Evolutionary conservation across 2,329 filamentous ascomycete genomes (phyloP).

Genomic region (Hypoxylon sp.): DNA sequence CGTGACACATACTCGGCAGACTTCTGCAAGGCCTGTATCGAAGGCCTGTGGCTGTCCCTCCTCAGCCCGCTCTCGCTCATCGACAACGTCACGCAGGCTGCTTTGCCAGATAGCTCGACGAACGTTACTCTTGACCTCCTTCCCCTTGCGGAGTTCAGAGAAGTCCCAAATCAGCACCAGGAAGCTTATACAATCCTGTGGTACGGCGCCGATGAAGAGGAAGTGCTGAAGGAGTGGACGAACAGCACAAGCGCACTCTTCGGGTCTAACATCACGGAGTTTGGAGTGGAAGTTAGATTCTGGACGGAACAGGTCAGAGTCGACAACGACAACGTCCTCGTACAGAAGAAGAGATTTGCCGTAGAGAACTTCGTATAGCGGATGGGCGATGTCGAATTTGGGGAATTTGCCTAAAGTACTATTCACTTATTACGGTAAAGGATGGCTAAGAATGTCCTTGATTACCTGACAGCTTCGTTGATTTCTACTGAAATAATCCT

Average conservation of each 20-base stretch:
- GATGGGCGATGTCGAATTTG: neutral
- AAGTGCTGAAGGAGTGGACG: slow-evolving; percentile 48
- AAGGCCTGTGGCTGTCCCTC: slow-evolving; percentile 53
- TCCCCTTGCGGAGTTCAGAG: slow-evolving; percentile 50
- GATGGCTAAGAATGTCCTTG: neutral
- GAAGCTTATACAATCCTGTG: slow-evolving; percentile 52
- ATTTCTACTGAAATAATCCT: neutral
- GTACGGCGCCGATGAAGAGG: slow-evolving; percentile 47
- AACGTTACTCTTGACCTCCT: slow-evolving; percentile 49
- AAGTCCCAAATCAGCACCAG: slow-evolving; percentile 44
- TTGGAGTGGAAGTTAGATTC: slow-evolving; percentile 51
- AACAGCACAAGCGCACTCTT: slow-evolving; percentile 51
- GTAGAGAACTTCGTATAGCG: neutral
- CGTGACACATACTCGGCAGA: slow-evolving; percentile 50
- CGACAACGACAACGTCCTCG: slow-evolving; percentile 41
- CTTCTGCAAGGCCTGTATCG: slow-evolving; percentile 53
- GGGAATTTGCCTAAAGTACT: neutral
- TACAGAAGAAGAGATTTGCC: slow-evolving; percentile 44
- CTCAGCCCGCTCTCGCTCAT: slow-evolving; percentile 48
- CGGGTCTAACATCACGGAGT: slow-evolving; percentile 31
- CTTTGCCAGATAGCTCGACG: slow-evolving; percentile 43
- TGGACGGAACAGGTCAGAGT: slow-evolving; percentile 51
- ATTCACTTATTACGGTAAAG: neutral
- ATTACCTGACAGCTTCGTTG: neutral
- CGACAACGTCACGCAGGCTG: slow-evolving; percentile 50